Conservation (phyloP, 768 basidiomycete genomes). For the Rhizopogon vinicolor region DNA sequence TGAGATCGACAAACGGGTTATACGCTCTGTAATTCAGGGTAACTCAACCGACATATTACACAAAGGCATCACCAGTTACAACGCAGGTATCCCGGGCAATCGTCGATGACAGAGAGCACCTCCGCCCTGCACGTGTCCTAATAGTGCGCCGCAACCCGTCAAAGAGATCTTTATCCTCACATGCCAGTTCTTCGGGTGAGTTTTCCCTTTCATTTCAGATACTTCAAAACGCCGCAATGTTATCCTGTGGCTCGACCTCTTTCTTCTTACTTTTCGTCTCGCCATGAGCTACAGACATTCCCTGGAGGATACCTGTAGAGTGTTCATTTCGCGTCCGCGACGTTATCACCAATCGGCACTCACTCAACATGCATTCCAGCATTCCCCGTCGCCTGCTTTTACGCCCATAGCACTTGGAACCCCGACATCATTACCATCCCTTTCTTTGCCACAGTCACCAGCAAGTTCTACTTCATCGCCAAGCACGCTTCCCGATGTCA, state of each 20-base stretch:
- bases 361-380: conserved; percentile 2
- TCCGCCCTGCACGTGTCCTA: conserved; percentile 3
- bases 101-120: neutral
- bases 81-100: neutral
- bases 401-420: neutral
- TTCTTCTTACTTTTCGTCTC: conserved; percentile 8
- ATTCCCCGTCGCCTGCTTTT: neutral
- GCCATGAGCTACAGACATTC: conserved; percentile 23
- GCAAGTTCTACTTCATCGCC: neutral
- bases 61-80: neutral
- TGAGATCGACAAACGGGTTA: neutral
- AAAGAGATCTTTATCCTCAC: conserved; percentile 18
- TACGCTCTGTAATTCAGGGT: neutral
- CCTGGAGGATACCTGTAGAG: conserved; percentile 26
- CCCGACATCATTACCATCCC: neutral
- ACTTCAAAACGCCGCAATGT: conserved; percentile 5
- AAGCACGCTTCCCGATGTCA: neutral
- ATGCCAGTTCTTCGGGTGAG: conserved; percentile 6
- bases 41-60: neutral
- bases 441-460: neutral
- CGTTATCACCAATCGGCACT: neutral
- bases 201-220: conserved; percentile 9
- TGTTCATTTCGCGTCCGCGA: conserved; percentile 21
- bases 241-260: neutral
- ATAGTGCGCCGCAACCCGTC: conserved; percentile 1